Conservation (phyloP, 805 yeast genomes). For the Zygoascus bituminiphila region DNA sequence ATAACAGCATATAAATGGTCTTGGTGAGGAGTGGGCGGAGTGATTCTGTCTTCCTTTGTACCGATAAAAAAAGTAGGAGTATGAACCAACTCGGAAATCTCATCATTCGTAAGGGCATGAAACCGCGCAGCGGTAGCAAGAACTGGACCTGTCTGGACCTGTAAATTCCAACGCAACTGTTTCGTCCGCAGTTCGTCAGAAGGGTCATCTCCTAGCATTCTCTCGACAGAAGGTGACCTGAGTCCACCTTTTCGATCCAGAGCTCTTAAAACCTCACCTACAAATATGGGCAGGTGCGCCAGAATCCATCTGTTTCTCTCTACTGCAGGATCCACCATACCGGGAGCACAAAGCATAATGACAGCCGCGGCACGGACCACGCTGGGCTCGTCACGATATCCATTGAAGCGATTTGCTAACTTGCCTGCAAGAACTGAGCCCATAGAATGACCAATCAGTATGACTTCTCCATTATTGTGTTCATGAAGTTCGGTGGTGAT, state of each 20-base stretch:
- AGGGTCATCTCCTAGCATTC: slow-evolving; percentile 39
- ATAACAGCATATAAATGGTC: slow-evolving; percentile 27
- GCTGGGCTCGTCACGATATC: background rate
- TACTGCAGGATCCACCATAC: slow-evolving; percentile 14
- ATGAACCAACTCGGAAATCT: slow-evolving; percentile 33
- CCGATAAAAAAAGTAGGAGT: slow-evolving; percentile 47
- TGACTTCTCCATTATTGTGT: slow-evolving; percentile 22
- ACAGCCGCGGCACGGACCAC: slow-evolving; percentile 7
- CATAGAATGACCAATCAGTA: slow-evolving; percentile 63
- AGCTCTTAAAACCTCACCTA: slow-evolving; percentile 49
- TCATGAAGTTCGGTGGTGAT: slow-evolving; percentile 21
- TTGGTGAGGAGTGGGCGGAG: slow-evolving; percentile 38
- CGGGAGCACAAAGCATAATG: slow-evolving; percentile 31
- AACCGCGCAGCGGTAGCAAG: slow-evolving; percentile 48
- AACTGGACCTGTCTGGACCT: slow-evolving; percentile 47
- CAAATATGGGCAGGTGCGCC: slow-evolving; percentile 22
- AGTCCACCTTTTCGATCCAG: slow-evolving; percentile 59
- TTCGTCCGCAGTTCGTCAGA: slow-evolving; percentile 38
- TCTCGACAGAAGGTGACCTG: slow-evolving; percentile 47
- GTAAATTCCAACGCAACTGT: slow-evolving; percentile 67
- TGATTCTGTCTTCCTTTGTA: slow-evolving; percentile 50
- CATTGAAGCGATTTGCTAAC: slow-evolving; percentile 28
- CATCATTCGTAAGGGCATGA: slow-evolving; percentile 34
- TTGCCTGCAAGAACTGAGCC: slow-evolving; percentile 53
- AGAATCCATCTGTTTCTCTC: slow-evolving; percentile 16